Conservation (phyloP, 1,139 yeast species). For the Suhomyces taliae region DNA sequence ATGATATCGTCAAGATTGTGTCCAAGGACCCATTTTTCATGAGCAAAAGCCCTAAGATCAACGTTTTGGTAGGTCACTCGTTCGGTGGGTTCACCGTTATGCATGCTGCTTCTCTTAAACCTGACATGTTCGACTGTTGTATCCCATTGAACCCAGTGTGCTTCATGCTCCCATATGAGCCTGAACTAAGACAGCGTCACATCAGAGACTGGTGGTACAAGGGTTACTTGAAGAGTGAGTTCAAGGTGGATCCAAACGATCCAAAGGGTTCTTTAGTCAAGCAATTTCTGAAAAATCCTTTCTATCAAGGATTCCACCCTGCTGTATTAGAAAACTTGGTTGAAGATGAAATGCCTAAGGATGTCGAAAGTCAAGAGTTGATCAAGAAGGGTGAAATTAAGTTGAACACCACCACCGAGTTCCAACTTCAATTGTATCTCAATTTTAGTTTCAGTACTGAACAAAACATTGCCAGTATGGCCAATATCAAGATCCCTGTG, state of each 20-base stretch:
- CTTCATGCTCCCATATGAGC: background rate
- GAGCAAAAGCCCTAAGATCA: slow-evolving; percentile 1
- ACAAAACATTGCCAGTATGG: background rate
- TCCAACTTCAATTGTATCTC: slow-evolving; percentile 2
- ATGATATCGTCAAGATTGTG: slow-evolving; percentile 8
- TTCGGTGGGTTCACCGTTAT: slow-evolving; percentile 11
- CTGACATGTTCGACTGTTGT: slow-evolving; percentile 5
- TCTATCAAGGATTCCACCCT: slow-evolving; percentile 1
- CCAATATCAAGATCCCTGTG: slow-evolving; percentile 12
- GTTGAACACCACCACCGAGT: slow-evolving; percentile 2
- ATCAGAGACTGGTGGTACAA: slow-evolving; percentile 2
- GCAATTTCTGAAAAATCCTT: slow-evolving; percentile 1
- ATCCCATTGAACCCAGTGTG: slow-evolving; percentile 13
- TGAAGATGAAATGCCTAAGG: slow-evolving; percentile 8
- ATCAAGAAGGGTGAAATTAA: background rate
- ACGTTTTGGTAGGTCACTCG: slow-evolving; percentile 14
- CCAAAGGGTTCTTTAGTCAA: background rate
- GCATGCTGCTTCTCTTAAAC: slow-evolving; percentile 7
- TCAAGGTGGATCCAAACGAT: slow-evolving; percentile 2
- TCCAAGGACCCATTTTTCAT: slow-evolving; percentile 6
- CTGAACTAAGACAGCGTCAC: background rate
- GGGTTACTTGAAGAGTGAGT: slow-evolving; percentile 3
- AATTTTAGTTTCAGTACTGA: background rate
- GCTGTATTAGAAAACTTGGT: slow-evolving; percentile 4
- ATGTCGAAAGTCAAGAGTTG: background rate